Evolutionary conservation across 305 asterid genomes (phyloP), one percentile per base, ranked within the genome.

Genomic region (Rubia occidens): DNA sequence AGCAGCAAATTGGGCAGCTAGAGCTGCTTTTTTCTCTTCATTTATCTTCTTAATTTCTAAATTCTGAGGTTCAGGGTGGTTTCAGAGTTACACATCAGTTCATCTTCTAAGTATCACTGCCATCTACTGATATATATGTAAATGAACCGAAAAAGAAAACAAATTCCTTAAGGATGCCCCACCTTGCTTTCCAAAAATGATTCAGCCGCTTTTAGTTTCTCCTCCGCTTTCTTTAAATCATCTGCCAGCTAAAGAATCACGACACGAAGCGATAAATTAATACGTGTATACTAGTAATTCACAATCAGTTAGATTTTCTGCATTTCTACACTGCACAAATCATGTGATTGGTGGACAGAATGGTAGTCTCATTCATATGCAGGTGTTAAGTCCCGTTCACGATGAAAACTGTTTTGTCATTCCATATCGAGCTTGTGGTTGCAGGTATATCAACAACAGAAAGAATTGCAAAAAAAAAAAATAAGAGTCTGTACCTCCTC

Each of bases 1-100:
- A 49, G 96, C 97, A 80, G 98, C 96, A 83, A 83, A 90, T 80
- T 90, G 98, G 61, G 92, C 95, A 39, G 96, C 90, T 76, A 88
- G 69, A 63, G 96, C 86, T 55, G 89, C 82, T 78, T 85, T 93
- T 77, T 88, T 93, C 87, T 93, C 98, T 81, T 93, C 97, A 81
- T 85, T 88, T 73, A 85, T 74, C 82, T 86, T 93, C 87, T 87
- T 93, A 39, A 87, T 80, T 78, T 93, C 97, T 70, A 93, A 91
- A 81, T 87, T 90, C 98, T 92, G 88, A 78, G 78, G 80, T 53
- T 72, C 71, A n/a, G 66, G 74, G 74, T 18, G 56, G 79, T 56
- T 69, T 65, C 56, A 71, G 67, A 47, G 39, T 68, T 64, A 73
- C 4, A 55, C 21, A 37, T 54, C 21, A 8, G 39, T 35, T 11